Evolutionary conservation across 164 flowering plant species (phyloP), one percentile per base, ranked within the genome.

Genomic region (Macadamia tetraphylla): DNA sequence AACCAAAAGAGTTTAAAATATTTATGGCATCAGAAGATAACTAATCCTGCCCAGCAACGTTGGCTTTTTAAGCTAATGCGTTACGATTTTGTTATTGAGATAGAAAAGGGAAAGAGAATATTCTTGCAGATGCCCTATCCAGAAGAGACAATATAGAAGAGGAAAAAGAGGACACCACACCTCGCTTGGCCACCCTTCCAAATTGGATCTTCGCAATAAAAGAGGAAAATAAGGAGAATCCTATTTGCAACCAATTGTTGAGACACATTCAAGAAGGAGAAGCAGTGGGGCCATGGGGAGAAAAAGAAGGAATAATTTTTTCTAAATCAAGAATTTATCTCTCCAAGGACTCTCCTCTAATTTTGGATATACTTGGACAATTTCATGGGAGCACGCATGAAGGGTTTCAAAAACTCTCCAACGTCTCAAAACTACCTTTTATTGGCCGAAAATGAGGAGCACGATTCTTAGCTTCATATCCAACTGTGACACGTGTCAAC

Each of bases 41-140:
- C 13, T 3, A 69, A 30, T 1, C 60, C 66, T 14, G 23, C 35
- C 6, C 66, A 69, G 52, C 72, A 62, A 6, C 29, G 51, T 2
- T 69, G 66, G 60, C 6, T 69, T 3, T 18, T 51, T 1, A 62
- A 70, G 44, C 32, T 63, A 2, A 3, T 70, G 1, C 53, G 67
- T 10, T 63, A n/a, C 13, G 6, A 35, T 52, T 70, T 62, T 43
- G 29, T 3, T 7, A 42, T 70, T 8, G 53, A 53, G n/a, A 70
- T n/a, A 52, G 17, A 6, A 62, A 49, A n/a, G 62, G 72, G n/a
- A 49, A 4, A 2, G 35, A 53, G 9, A 70, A 70, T 43, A 63
- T 13, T 11, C 67, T 51, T 9, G 72, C 29, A 1, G 60, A 70
- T 15, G 60, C 72, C 3, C 53, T 58, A 9, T 67, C 63, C 12